A percentile compares a stretch with the other conserved stretches of the same genome.
Evolutionary conservation across 2,329 filamentous ascomycete species (phyloP).

Genomic region (Diaporthe citri): DNA sequence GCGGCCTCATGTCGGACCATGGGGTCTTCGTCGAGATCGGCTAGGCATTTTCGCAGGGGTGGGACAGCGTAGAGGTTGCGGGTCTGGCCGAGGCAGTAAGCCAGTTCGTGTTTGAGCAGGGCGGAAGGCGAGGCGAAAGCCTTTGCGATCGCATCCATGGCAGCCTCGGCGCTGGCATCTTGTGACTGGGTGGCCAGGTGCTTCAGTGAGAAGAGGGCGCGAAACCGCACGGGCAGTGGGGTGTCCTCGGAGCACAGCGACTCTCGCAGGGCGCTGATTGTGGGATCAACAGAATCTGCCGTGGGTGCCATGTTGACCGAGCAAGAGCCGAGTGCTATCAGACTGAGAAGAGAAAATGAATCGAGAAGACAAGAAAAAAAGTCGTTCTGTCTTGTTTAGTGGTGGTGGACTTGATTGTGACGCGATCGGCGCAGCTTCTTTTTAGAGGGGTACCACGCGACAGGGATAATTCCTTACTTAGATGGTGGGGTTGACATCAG

Average conservation of each 20-base stretch:
- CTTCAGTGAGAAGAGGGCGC: slow-evolving; percentile 97
- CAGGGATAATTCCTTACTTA: slow-evolving; percentile 10
- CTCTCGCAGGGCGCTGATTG: slow-evolving; percentile 75
- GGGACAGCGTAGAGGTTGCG: slow-evolving; percentile 80
- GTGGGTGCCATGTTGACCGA: slow-evolving; percentile 44
- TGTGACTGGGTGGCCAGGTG: slow-evolving; percentile 81
- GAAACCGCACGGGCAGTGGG: slow-evolving; percentile 89
- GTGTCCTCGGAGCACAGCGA: slow-evolving; percentile 84
- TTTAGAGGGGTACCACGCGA: not conserved
- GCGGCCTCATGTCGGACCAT: slow-evolving; percentile 98
- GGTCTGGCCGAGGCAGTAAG: slow-evolving; percentile 96
- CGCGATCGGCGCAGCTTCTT: slow-evolving; percentile 13
- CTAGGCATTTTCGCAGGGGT: slow-evolving; percentile 79
- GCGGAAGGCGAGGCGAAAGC: slow-evolving; percentile 88
- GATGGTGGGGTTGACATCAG: slow-evolving; percentile 16
- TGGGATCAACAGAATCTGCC: slow-evolving; percentile 50
- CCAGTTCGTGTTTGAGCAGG: slow-evolving; percentile 94
- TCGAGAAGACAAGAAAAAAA: not conserved
- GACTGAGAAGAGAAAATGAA: not conserved
- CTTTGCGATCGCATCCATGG: slow-evolving; percentile 86
- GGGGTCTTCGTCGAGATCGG: slow-evolving; percentile 84
- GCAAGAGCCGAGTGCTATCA: not conserved
- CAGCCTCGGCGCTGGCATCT: slow-evolving; percentile 70
- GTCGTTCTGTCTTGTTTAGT: not conserved
- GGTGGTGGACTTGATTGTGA: not conserved